phyloP scores from a whole-genome alignment of 2,329 filamentous ascomycete species.

The Falciphora oryzae region DNA sequence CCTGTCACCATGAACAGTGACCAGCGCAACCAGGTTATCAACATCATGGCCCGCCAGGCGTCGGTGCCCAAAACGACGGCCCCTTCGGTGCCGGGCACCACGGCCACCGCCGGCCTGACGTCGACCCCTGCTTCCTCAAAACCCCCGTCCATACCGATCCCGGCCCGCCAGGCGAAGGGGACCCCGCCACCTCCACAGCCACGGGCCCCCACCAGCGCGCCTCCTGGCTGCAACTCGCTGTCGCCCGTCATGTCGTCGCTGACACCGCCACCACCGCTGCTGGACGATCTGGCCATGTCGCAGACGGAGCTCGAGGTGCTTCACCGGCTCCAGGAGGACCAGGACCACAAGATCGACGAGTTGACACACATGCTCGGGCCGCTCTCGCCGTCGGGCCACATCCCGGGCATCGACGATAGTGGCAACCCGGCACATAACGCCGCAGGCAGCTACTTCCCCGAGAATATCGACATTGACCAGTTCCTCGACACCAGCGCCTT shows the following conservation, averaged over 20 bases:
- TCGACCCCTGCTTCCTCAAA: slow-evolving; percentile 17
- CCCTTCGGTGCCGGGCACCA: slow-evolving; percentile 19
- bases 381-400: slow-evolving; percentile 72
- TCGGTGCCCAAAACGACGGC: slow-evolving; percentile 18
- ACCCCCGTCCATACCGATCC: slow-evolving; percentile 13
- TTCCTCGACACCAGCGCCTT: slow-evolving; percentile 40
- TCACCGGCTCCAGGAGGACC: slow-evolving; percentile 71
- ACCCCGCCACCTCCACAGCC: slow-evolving; percentile 4
- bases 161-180: not conserved
- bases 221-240: slow-evolving; percentile 14
- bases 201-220: not conserved
- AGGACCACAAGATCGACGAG: slow-evolving; percentile 70
- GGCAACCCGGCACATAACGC: slow-evolving; percentile 14
- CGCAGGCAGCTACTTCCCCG: slow-evolving; percentile 22
- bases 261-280: slow-evolving; percentile 36
- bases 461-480: slow-evolving; percentile 44
- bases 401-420: slow-evolving; percentile 54
- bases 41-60: slow-evolving; percentile 46
- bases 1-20: slow-evolving; percentile 49
- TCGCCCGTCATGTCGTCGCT: slow-evolving; percentile 45
- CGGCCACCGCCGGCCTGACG: slow-evolving; percentile 11
- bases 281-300: slow-evolving; percentile 62
- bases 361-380: slow-evolving; percentile 71
- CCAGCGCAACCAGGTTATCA: slow-evolving; percentile 53
- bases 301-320: slow-evolving; percentile 73